Conservation (phyloP, 495 filamentous ascomycete genomes). For the Thozetella sp. region DNA sequence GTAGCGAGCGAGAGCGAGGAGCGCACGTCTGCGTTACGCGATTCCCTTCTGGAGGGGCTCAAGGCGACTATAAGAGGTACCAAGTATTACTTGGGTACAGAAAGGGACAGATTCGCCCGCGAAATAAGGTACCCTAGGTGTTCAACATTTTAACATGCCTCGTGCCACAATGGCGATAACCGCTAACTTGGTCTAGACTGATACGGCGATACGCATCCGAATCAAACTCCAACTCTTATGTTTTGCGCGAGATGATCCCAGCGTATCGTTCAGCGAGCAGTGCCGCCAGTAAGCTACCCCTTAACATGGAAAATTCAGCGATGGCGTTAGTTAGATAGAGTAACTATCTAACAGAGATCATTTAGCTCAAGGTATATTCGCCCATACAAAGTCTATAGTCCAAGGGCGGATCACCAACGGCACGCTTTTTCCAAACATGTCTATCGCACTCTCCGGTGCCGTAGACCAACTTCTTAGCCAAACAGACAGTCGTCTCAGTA, state of each 20-base stretch:
- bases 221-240: not conserved
- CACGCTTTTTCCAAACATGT: not conserved
- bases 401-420: not conserved
- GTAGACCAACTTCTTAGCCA: not conserved
- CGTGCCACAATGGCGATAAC: not conserved
- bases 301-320: not conserved
- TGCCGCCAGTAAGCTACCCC: not conserved
- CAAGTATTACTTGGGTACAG: too few relatives aligned
- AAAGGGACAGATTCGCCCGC: not conserved
- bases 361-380: not conserved
- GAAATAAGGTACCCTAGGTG: not conserved
- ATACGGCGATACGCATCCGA: not conserved
- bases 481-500: not conserved
- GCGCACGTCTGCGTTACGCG: too few relatives aligned
- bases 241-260: not conserved
- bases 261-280: not conserved
- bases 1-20: too few relatives aligned
- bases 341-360: not conserved
- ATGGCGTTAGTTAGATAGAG: not conserved
- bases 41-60: too few relatives aligned
- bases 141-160: not conserved
- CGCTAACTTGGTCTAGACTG: not conserved
- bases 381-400: not conserved
- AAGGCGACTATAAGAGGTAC: too few relatives aligned
- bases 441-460: not conserved